Percentiles rank a stretch among this genome's conserved stretches.
Evolutionary conservation across 2,329 filamentous ascomycete species (phyloP).

Genomic region (Aspergillus thermomutatus): DNA sequence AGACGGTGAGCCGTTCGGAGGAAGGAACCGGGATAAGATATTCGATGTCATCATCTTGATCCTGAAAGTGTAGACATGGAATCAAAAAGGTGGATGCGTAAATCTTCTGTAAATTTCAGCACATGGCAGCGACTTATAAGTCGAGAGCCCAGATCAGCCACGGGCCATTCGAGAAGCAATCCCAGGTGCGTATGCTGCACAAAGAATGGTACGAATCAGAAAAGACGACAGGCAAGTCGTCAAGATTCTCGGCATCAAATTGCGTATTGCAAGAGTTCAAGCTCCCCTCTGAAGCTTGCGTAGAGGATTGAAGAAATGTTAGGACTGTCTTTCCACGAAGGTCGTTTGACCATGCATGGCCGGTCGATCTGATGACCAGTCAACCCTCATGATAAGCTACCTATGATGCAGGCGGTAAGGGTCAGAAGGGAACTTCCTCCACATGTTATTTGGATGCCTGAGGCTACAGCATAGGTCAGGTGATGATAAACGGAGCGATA

Average conservation of each 20-base stretch:
- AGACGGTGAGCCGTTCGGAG: conserved; percentile 48
- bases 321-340: neutral
- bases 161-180: conserved; percentile 10
- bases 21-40: conserved; percentile 43
- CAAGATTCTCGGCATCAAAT: neutral
- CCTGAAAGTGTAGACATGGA: conserved; percentile 1
- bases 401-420: conserved; percentile 9
- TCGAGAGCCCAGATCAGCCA: conserved; percentile 8
- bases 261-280: neutral
- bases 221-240: neutral
- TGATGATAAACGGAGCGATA: no score
- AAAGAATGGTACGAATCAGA: neutral
- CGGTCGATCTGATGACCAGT: conserved; percentile 5
- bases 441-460: conserved; percentile 7
- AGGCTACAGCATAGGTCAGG: conserved; percentile 4
- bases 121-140: conserved; percentile 9
- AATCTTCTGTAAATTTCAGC: conserved; percentile 6
- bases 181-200: neutral
- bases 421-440: neutral
- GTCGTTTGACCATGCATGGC: conserved; percentile 2
- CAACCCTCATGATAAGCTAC: conserved; percentile 10
- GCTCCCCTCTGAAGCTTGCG: neutral
- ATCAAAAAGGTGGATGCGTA: conserved; percentile 1
- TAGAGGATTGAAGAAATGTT: neutral
- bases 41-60: conserved; percentile 42